These are phyloP conservation scores for Pleurozium schreberi DNA, from an alignment of 225 moss, liverwort and hornwort species.

Conservation along the genomic window DNA sequence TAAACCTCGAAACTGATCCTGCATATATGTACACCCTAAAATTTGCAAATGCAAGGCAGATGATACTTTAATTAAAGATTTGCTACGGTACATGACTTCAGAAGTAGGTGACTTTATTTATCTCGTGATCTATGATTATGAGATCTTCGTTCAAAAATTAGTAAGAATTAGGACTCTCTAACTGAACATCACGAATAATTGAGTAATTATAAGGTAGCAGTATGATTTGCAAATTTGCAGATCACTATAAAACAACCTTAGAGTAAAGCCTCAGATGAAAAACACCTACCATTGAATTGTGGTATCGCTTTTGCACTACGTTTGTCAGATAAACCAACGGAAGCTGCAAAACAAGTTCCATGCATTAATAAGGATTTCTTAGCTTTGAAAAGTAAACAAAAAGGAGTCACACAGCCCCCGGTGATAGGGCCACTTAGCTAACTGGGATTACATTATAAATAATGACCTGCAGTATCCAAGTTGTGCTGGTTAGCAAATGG, in stretches of 20 bases:
- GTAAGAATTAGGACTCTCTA: not conserved
- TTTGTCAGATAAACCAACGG: slow-evolving; percentile 81
- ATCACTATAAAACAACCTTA: not conserved
- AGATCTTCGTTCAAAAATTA: not conserved
- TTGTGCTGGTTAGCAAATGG: not conserved
- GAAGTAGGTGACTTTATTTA: not conserved
- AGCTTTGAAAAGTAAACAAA: not conserved
- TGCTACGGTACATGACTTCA: not conserved
- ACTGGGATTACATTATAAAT: not conserved
- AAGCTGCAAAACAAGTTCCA: slow-evolving; percentile 38
- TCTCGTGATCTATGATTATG: not conserved
- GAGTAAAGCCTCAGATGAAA: not conserved
- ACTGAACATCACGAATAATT: not conserved
- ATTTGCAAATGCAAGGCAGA: not conserved
- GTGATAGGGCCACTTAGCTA: not conserved
- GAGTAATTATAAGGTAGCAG: not conserved
- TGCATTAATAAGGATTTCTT: not conserved
- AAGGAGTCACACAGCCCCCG: not conserved
- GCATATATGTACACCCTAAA: not conserved
- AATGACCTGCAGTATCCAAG: not conserved
- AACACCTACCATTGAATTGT: slow-evolving; percentile 67
- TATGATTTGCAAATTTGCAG: not conserved
- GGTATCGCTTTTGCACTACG: slow-evolving; percentile 48
- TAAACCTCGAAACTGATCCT: not conserved
- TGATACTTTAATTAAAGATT: not conserved